Conservation (phyloP, 306 rosid species). For the Castanopsis chinensis region DNA sequence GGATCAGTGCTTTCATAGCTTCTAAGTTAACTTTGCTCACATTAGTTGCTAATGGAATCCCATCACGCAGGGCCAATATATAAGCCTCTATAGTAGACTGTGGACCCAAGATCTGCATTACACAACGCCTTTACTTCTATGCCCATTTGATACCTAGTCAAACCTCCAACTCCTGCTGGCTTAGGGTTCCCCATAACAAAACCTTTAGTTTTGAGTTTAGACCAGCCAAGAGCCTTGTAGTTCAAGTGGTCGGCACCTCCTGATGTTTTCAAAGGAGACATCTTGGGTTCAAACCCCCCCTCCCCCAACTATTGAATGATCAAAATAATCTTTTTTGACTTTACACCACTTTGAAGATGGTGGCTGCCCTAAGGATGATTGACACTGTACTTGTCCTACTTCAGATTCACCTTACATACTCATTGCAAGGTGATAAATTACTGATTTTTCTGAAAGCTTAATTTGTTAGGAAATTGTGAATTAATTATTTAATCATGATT, state of each 20-base stretch:
- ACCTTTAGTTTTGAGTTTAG: background rate
- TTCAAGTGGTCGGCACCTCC: no score
- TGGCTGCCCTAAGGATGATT: background rate
- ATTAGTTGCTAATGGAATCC: no score
- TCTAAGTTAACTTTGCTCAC: no score
- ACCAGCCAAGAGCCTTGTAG: background rate
- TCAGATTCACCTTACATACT: background rate
- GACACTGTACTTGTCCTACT: background rate
- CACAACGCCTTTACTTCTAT: background rate
- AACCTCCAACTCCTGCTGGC: background rate
- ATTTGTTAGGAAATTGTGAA: no score
- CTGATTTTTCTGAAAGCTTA: no score
- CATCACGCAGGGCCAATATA: no score
- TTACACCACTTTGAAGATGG: background rate
- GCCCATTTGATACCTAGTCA: background rate
- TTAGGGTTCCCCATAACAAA: background rate
- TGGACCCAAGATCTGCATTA: background rate
- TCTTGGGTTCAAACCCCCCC: no score
- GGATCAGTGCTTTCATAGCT: no score
- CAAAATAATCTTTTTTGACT: background rate
- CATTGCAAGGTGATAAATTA: background rate
- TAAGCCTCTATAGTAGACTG: no score
- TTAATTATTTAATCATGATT: no score
- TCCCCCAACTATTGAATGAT: no score
- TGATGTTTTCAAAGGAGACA: no score